Evolutionary conservation across 306 rosid genomes (phyloP), one percentile per base, ranked within the genome.

Genomic region (Trifolium pratense): DNA sequence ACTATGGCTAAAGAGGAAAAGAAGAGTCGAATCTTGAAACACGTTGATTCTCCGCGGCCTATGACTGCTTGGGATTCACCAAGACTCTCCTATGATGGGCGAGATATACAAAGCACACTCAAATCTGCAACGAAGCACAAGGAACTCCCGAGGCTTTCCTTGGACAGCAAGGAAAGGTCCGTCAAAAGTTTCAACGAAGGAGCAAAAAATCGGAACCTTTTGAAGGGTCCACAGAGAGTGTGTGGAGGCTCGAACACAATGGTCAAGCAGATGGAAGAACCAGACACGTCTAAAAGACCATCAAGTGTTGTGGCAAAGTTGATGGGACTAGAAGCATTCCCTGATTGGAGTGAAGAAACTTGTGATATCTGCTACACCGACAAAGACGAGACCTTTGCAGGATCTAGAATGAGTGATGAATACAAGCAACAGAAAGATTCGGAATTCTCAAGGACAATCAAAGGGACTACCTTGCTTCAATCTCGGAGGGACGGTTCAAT

Each of bases 11-110:
- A 84, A 73, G 86, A 80, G 61, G 87, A 76, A 78, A 83, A 79
- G 71, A 84, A 68, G 66, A 51, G 74, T 8, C 77, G 74, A 48
- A 62, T 86, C 51, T 75, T 89, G 84, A 89, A 76, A 73, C 64
- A 79, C 82, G 78, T 91, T 0, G 99, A 95, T 74, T 95, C 99
- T 23, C 99, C 97, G 0, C 83, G 99, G 85, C 99, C 96, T 52
- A 32, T 70, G 36, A 75, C 66, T 56, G 39, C 75, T 25, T 68
- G 83, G 84, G 84, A 73, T 78, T 75, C 85, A 2, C 85, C 96
- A 9, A 81, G 99, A 79, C 89, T 86, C 62, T 95, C 99, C 46
- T 95, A 86, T 72, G 99, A 95, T 76, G 97, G 84, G 77, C 85
- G 88, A 73, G 86, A 87, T 53, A 43, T 77, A 3, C 89, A 73